Percentiles rank a stretch among this genome's conserved stretches.
These are phyloP conservation scores for Penicillium psychrosexuale DNA, from an alignment of 2,329 filamentous ascomycete species.

Conservation along the genomic window DNA sequence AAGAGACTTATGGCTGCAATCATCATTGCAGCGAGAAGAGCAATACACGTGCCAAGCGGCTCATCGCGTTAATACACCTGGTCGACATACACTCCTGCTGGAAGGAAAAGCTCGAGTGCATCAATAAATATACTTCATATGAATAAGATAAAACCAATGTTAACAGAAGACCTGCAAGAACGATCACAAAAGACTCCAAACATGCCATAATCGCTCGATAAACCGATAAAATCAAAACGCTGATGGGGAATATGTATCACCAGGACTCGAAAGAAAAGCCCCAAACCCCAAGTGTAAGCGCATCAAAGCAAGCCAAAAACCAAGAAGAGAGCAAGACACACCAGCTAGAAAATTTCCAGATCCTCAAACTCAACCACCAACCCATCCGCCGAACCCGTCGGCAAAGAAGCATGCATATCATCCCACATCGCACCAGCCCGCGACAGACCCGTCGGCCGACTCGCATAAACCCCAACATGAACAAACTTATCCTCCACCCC, in stretches of 20 bases:
- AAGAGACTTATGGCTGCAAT: neutral
- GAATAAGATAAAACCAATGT: neutral
- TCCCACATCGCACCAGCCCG: conserved; percentile 40
- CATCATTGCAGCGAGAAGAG: neutral
- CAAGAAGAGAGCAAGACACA: conserved; percentile 3
- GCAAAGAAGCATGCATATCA: conserved; percentile 31
- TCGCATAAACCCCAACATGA: conserved; percentile 58
- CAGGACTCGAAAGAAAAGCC: conserved; percentile 9
- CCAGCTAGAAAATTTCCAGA: conserved; percentile 47
- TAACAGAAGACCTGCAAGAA: neutral
- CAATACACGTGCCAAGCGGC: conserved; percentile 1
- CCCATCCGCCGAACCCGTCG: conserved; percentile 33
- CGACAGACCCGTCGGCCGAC: conserved; percentile 51
- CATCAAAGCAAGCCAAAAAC: conserved; percentile 33
- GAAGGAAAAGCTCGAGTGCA: neutral
- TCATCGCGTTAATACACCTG: neutral
- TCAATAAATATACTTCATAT: neutral
- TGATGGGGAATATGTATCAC: conserved; percentile 19
- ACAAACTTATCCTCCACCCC: conserved; percentile 58
- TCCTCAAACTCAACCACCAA: conserved; percentile 52
- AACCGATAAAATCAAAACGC: conserved; percentile 16
- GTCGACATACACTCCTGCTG: neutral
- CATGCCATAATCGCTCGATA: conserved; percentile 23
- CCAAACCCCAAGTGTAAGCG: conserved; percentile 30
- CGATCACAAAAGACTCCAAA: conserved; percentile 14